phyloP scores from a whole-genome alignment of 805 yeast species.

The Geotrichum ghanense region DNA sequence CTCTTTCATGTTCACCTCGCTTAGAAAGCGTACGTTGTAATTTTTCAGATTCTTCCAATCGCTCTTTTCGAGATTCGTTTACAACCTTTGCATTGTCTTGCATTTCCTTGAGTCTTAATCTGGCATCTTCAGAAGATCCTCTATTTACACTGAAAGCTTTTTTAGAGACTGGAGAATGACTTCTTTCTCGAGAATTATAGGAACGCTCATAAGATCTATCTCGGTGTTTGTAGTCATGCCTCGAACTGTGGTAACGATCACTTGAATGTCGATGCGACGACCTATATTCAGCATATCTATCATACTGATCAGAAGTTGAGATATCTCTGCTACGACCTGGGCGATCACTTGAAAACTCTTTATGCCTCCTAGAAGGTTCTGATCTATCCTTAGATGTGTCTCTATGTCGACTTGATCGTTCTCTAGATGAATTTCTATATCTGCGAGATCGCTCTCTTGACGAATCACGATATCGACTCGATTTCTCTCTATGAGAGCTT shows the following conservation, averaged over 20 bases:
- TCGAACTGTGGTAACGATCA: too few species aligned
- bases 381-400: neutral
- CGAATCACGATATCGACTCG: neutral
- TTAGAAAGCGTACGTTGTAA: neutral
- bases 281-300: too few species aligned
- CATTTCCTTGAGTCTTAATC: neutral
- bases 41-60: neutral
- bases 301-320: too few species aligned
- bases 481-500: neutral
- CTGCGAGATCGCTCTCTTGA: neutral
- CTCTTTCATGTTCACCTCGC: neutral
- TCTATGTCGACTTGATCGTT: neutral
- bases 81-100: neutral
- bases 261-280: too few species aligned
- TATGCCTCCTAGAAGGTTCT: neutral
- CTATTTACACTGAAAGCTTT: neutral
- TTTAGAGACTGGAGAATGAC: neutral
- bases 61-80: neutral
- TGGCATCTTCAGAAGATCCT: neutral
- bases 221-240: too few species aligned
- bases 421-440: neutral
- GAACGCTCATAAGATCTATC: neutral
- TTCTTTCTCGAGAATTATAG: neutral
- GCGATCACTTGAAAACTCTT: too few species aligned
- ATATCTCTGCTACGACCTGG: too few species aligned